Conservation (phyloP, 139 green algal species). For the Coelastrella sp. region DNA sequence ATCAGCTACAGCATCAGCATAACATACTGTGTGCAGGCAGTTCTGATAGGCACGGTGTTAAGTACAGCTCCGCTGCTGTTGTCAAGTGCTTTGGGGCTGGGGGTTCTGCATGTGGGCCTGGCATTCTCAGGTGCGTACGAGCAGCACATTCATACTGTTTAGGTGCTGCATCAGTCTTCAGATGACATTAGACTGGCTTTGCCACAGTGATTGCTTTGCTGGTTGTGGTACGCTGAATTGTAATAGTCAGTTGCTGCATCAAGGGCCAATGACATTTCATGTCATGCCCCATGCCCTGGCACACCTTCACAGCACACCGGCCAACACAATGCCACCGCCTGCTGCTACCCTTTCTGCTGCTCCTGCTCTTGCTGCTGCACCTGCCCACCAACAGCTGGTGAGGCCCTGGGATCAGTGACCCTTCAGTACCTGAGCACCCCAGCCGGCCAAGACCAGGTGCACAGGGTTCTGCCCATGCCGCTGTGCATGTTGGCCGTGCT, state of each 20-base stretch:
- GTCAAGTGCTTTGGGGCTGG: neutral
- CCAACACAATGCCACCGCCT: neutral
- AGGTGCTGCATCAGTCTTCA: neutral
- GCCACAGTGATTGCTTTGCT: too few relatives aligned
- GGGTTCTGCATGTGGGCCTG: neutral
- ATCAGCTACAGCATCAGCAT: neutral
- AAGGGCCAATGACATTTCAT: too few relatives aligned
- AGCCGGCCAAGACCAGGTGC: neutral
- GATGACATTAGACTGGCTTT: too few relatives aligned
- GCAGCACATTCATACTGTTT: neutral
- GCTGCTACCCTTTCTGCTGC: neutral
- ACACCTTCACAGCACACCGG: neutral
- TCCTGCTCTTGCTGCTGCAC: neutral
- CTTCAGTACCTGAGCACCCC: neutral
- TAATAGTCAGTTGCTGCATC: too few relatives aligned
- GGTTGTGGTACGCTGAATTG: too few relatives aligned
- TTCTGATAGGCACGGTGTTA: constrained; percentile 21
- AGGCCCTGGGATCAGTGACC: neutral
- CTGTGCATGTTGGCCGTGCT: neutral
- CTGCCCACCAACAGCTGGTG: neutral
- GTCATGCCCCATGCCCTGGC: too few relatives aligned
- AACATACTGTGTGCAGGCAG: neutral
- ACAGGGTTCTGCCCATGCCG: neutral
- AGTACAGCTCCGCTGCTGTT: constrained; percentile 10
- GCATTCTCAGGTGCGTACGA: neutral